Percentiles rank a stretch among this genome's conserved stretches.
phyloP scores from a whole-genome alignment of 495 filamentous ascomycete species.

The Parachaetomium inaequale region DNA sequence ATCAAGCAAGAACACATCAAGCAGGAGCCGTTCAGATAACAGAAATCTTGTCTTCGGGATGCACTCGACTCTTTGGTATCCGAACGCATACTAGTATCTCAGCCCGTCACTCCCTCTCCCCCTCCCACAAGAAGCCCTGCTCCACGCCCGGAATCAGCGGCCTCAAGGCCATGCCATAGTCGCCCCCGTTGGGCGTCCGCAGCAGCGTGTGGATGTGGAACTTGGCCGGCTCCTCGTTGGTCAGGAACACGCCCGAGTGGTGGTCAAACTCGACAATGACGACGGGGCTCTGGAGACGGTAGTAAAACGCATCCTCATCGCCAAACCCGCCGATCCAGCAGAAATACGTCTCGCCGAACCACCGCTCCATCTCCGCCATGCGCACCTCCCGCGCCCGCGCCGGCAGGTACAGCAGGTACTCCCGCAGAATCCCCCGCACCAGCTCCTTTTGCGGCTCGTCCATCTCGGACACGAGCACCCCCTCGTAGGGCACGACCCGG shows the following conservation, averaged over 20 bases:
- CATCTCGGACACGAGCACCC: conserved; percentile 50
- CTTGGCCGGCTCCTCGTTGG: conserved; percentile 66
- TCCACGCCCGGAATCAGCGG: conserved; percentile 25
- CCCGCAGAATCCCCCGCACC: conserved; percentile 53
- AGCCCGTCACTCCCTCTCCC: conserved; percentile 7
- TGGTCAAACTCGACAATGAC: conserved; percentile 73
- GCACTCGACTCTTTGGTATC: not conserved
- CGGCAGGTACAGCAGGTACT: conserved; percentile 65
- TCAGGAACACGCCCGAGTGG: conserved; percentile 74
- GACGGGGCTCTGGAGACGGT: conserved; percentile 69
- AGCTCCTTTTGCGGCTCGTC: conserved; percentile 45
- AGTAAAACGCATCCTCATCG: conserved; percentile 70
- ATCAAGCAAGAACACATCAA: not conserved
- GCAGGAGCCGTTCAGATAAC: not conserved
- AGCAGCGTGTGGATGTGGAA: conserved; percentile 74
- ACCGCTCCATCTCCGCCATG: conserved; percentile 47
- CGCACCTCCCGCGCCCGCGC: conserved; percentile 46
- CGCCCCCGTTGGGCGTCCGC: conserved; percentile 67
- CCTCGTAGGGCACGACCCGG: conserved; percentile 70
- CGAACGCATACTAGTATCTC: not conserved
- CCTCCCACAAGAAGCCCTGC: conserved; percentile 46
- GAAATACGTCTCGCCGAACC: conserved; percentile 67
- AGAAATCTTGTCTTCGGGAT: no score
- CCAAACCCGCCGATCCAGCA: conserved; percentile 68
- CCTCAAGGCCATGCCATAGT: conserved; percentile 59